Percentiles rank a stretch among this genome's conserved stretches.
Conservation (phyloP, 805 yeast genomes). For the Maudiozyma barnettii region DNA sequence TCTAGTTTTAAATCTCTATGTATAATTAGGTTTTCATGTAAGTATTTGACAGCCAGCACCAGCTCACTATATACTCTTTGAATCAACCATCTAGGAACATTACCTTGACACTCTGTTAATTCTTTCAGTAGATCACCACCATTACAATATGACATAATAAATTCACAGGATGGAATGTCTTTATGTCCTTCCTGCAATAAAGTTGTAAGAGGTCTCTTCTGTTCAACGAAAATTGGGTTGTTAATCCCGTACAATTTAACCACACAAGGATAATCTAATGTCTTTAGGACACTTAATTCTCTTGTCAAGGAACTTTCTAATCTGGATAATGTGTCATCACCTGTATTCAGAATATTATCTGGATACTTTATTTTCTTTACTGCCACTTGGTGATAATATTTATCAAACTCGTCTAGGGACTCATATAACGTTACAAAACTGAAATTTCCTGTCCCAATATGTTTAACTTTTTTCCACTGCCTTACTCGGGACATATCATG, state of each 20-base stretch:
- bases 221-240: conserved; percentile 17
- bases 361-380: conserved; percentile 53
- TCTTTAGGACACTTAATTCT: conserved; percentile 58
- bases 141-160: conserved; percentile 64
- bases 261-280: conserved; percentile 59
- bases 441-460: conserved; percentile 61
- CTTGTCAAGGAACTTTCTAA: conserved; percentile 57
- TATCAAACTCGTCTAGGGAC: conserved; percentile 14
- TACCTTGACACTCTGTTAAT: conserved; percentile 33
- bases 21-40: conserved; percentile 60
- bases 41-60: conserved; percentile 55
- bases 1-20: conserved; percentile 92
- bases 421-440: conserved; percentile 51
- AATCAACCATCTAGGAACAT: conserved; percentile 41
- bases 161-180: conserved; percentile 29
- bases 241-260: conserved; percentile 47
- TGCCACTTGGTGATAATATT: conserved; percentile 39
- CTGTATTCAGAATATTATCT: conserved; percentile 22
- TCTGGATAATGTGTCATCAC: conserved; percentile 40
- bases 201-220: conserved; percentile 21
- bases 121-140: conserved; percentile 84
- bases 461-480: conserved; percentile 31
- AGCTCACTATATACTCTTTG: conserved; percentile 63
- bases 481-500: conserved; percentile 9
- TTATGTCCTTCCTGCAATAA: conserved; percentile 22